Percentiles rank a stretch among this genome's conserved stretches.
Evolutionary conservation across 1,139 yeast species (phyloP).

Genomic region (Sugiyamaella castrensis): DNA sequence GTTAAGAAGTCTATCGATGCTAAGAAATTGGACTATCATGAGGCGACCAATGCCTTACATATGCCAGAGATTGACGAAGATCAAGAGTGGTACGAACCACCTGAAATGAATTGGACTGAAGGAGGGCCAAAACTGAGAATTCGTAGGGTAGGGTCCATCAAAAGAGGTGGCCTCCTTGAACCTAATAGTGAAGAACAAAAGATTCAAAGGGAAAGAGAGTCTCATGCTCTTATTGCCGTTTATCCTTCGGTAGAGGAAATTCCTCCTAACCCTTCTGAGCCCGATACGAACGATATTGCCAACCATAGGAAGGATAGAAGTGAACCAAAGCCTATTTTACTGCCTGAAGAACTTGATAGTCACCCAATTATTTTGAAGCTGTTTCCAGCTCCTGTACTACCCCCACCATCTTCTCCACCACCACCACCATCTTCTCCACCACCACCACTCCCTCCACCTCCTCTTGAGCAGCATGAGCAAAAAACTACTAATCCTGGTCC

Average conservation of each 20-base stretch:
- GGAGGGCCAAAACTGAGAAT: conserved; percentile 14
- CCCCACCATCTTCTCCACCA: conserved; percentile 1
- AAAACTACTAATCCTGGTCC: too few relatives aligned
- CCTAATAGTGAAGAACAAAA: conserved; percentile 32
- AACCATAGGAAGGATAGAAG: conserved; percentile 1
- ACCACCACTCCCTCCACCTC: conserved; percentile 4
- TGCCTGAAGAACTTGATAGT: conserved; percentile 16
- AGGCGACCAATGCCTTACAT: conserved; percentile 31
- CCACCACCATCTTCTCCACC: not conserved
- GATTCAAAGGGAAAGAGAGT: conserved; percentile 31
- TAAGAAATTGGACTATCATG: conserved; percentile 33
- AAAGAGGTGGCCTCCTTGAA: conserved; percentile 33
- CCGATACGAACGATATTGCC: conserved; percentile 18
- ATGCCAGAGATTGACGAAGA: conserved; percentile 29
- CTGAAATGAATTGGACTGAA: conserved; percentile 26
- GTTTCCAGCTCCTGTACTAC: not conserved
- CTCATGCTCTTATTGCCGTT: conserved; percentile 29
- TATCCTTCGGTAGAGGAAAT: conserved; percentile 31
- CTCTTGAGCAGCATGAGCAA: not conserved
- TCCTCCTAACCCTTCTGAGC: conserved; percentile 34
- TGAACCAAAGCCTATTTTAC: conserved; percentile 17
- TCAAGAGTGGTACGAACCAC: conserved; percentile 35
- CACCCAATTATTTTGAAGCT: conserved; percentile 16
- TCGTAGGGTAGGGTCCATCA: conserved; percentile 25
- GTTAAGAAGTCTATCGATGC: conserved; percentile 26